These are phyloP conservation scores for Dianthus caryophyllus DNA, from an alignment of 148 eudicot species.

Conservation along the genomic window DNA sequence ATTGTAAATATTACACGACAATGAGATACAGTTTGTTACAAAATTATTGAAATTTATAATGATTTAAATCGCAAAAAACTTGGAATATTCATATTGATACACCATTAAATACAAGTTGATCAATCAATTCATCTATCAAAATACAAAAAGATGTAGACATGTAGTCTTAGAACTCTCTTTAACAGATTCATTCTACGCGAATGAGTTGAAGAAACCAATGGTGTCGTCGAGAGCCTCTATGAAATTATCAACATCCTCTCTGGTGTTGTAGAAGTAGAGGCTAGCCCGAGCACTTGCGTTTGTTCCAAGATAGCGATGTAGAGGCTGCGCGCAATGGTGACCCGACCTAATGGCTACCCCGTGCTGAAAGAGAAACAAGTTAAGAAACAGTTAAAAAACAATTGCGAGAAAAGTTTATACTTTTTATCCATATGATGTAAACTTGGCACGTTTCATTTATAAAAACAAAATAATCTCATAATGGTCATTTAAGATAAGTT, in stretches of 20 bases:
- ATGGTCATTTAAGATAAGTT: no score
- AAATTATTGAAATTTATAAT: not conserved
- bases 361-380: constrained; percentile 43
- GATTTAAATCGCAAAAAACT: not conserved
- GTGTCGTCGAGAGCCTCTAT: constrained; percentile 67
- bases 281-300: constrained; percentile 93
- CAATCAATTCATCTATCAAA: constrained; percentile 1
- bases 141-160: not conserved
- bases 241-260: constrained; percentile 70
- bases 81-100: not conserved
- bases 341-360: constrained; percentile 95
- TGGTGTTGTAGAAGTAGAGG: constrained; percentile 87
- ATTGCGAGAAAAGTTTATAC: not conserved
- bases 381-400: not conserved
- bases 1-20: no score
- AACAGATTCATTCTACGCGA: constrained; percentile 25
- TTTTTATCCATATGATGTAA: no score
- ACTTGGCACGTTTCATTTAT: no score
- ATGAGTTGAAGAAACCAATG: constrained; percentile 58
- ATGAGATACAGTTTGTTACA: not conserved
- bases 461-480: no score
- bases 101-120: not conserved
- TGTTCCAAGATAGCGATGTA: constrained; percentile 70
- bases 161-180: not conserved
- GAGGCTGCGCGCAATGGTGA: constrained; percentile 97